Conservation (phyloP, 768 basidiomycete genomes). For the Pleurotus tuber-regium region DNA sequence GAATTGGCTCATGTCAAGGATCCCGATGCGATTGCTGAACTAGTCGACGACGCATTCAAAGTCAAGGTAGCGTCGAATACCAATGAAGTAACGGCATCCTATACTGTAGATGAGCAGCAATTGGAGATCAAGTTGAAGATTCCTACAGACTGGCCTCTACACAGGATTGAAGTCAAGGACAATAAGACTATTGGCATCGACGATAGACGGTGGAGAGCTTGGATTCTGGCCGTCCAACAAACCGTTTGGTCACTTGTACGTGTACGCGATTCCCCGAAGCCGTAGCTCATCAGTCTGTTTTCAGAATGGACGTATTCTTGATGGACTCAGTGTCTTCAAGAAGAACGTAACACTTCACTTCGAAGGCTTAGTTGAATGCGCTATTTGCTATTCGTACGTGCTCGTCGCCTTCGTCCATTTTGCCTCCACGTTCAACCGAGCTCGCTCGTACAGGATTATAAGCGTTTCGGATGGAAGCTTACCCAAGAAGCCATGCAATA, state of each 20-base stretch:
- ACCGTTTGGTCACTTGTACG: slow-evolving; percentile 83
- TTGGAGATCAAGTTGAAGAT: slow-evolving; percentile 87
- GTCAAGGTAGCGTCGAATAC: slow-evolving; percentile 72
- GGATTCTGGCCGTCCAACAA: slow-evolving; percentile 92
- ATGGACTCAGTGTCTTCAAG: slow-evolving; percentile 88
- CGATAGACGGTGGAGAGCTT: slow-evolving; percentile 88
- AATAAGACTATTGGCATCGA: slow-evolving; percentile 82
- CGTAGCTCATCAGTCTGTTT: neutral
- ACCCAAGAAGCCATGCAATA: slow-evolving; percentile 89
- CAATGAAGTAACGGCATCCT: slow-evolving; percentile 82
- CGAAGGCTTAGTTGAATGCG: slow-evolving; percentile 93
- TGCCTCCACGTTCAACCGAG: slow-evolving; percentile 1
- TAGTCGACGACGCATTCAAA: slow-evolving; percentile 73
- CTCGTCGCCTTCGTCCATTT: neutral
- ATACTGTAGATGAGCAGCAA: slow-evolving; percentile 89
- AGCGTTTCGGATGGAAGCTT: slow-evolving; percentile 85
- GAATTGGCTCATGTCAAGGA: slow-evolving; percentile 77
- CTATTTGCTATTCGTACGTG: slow-evolving; percentile 90
- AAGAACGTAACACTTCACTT: slow-evolving; percentile 93
- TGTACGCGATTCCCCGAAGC: slow-evolving; percentile 13
- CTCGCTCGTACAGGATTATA: slow-evolving; percentile 64
- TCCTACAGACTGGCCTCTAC: slow-evolving; percentile 89
- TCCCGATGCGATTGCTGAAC: slow-evolving; percentile 48
- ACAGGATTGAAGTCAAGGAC: slow-evolving; percentile 85
- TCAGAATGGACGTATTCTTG: slow-evolving; percentile 88